Conservation (phyloP, 495 filamentous ascomycete genomes). For the Penicillium coffeae region DNA sequence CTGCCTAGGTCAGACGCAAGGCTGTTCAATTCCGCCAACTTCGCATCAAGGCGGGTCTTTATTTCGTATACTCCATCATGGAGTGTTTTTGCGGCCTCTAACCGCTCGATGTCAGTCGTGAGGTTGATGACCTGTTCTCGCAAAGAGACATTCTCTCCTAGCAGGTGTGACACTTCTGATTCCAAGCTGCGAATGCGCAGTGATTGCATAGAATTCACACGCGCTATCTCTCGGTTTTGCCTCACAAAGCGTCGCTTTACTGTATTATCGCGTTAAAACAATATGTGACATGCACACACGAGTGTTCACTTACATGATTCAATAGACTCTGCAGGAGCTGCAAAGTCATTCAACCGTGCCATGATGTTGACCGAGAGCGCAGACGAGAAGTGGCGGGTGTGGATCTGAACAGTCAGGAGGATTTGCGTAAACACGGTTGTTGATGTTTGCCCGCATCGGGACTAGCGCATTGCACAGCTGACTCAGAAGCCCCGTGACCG, state of each 20-base stretch:
- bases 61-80: conserved; percentile 58
- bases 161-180: conserved; percentile 73
- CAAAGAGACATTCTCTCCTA: conserved; percentile 83
- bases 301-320: conserved; percentile 65
- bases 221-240: conserved; percentile 91
- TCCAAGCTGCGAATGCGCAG: conserved; percentile 84
- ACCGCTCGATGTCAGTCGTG: conserved; percentile 60
- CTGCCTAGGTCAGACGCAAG: conserved; percentile 61
- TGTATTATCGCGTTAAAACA: conserved; percentile 30
- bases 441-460: conserved; percentile 39
- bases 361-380: conserved; percentile 42
- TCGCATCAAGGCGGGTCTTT: conserved; percentile 65
- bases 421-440: conserved; percentile 24
- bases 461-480: conserved; percentile 25
- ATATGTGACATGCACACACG: not conserved
- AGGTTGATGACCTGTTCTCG: conserved; percentile 73
- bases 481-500: too few relatives aligned
- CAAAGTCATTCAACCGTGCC: conserved; percentile 87
- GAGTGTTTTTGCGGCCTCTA: conserved; percentile 37
- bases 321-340: conserved; percentile 64
- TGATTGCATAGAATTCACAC: conserved; percentile 86
- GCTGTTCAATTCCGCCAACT: conserved; percentile 61
- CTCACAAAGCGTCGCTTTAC: conserved; percentile 83
- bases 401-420: not conserved
- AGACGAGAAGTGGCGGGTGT: not conserved